phyloP scores from a whole-genome alignment of 768 basidiomycete species.

The Amanita fuliginea region DNA sequence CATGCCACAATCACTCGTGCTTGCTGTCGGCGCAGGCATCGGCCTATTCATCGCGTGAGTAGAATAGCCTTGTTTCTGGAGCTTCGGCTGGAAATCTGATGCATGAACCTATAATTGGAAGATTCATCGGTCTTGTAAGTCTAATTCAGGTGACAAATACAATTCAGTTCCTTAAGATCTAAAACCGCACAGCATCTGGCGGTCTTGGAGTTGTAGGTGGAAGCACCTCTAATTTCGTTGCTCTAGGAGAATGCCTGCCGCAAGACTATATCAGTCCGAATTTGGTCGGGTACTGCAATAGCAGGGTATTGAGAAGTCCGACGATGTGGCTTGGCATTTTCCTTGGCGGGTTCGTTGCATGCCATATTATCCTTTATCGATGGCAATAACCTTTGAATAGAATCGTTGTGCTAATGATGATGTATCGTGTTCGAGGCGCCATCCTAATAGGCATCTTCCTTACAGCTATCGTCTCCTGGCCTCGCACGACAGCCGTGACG shows the following conservation, averaged over 20 bases:
- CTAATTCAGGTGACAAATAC: not conserved
- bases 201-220: slow-evolving; percentile 75
- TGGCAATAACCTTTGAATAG: slow-evolving; percentile 19
- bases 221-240: slow-evolving; percentile 55
- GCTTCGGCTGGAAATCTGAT: not conserved
- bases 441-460: slow-evolving; percentile 78
- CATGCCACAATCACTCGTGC: slow-evolving; percentile 79
- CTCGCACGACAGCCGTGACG: slow-evolving; percentile 67
- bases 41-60: slow-evolving; percentile 79
- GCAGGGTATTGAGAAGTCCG: slow-evolving; percentile 57
- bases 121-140: slow-evolving; percentile 68
- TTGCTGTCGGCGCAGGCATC: slow-evolving; percentile 80
- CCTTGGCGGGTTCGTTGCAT: slow-evolving; percentile 67
- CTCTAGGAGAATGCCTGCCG: slow-evolving; percentile 63
- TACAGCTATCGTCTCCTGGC: slow-evolving; percentile 80
- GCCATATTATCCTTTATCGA: not conserved
- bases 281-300: slow-evolving; percentile 50
- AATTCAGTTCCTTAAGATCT: not conserved
- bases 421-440: slow-evolving; percentile 77
- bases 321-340: slow-evolving; percentile 85
- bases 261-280: slow-evolving; percentile 31
- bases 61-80: not conserved
- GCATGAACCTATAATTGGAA: slow-evolving; percentile 16
- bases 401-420: slow-evolving; percentile 65
- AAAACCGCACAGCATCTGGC: slow-evolving; percentile 31